phyloP scores from a whole-genome alignment of 345 rosid species.

The Mangifera indica region DNA sequence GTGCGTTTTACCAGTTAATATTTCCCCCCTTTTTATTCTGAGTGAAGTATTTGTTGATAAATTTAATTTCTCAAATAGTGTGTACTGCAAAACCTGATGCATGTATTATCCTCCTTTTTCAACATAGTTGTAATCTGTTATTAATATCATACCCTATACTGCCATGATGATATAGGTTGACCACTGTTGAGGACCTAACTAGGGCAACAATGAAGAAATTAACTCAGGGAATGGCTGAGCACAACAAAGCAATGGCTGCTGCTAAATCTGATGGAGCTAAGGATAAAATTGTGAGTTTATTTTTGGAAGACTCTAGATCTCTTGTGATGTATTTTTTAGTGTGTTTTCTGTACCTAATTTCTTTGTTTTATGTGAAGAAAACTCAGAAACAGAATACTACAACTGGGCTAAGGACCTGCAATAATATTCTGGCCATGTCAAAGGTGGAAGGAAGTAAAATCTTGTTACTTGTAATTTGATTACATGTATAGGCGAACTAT shows the following conservation, averaged over 20 bases:
- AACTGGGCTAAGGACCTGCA: slow-evolving; percentile 87
- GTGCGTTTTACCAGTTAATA: too few species aligned
- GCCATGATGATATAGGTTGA: slow-evolving; percentile 52
- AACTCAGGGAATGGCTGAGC: slow-evolving; percentile 91
- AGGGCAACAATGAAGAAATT: slow-evolving; percentile 89
- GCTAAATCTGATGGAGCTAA: slow-evolving; percentile 95
- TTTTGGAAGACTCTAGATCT: neutral
- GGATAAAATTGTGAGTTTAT: slow-evolving; percentile 63
- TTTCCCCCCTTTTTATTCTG: too few species aligned
- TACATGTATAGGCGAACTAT: neutral
- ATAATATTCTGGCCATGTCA: slow-evolving; percentile 92
- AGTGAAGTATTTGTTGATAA: too few species aligned
- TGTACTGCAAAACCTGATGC: neutral
- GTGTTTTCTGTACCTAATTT: slow-evolving; percentile 7
- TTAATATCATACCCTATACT: neutral
- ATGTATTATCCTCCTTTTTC: neutral
- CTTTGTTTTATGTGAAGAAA: slow-evolving; percentile 49
- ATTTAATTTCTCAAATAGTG: too few species aligned
- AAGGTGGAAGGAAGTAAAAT: slow-evolving; percentile 51
- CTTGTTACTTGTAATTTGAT: neutral
- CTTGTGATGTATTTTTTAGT: neutral
- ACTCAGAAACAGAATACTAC: slow-evolving; percentile 84
- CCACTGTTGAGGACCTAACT: slow-evolving; percentile 79
- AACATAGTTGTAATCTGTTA: neutral
- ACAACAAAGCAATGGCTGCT: slow-evolving; percentile 93